Conservation (phyloP, 2,329 filamentous ascomycete genomes). For the Elsinoe batatas region DNA sequence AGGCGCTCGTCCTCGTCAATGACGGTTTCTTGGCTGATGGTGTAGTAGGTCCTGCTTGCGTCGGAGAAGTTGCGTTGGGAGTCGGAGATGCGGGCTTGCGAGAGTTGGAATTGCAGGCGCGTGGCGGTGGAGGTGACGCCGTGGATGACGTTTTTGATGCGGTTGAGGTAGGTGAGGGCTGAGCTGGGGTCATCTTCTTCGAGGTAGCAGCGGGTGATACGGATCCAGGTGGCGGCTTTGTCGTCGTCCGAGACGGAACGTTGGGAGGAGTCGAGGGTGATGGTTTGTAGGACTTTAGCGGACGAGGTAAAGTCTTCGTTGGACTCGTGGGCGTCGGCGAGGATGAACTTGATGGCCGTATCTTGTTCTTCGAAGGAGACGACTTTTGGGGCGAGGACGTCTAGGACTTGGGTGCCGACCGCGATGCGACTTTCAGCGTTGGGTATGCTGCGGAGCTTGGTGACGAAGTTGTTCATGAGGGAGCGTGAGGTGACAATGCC, state of each 20-base stretch:
- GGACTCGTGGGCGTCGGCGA: constrained; percentile 73
- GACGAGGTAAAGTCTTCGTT: constrained; percentile 73
- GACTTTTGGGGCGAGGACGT: constrained; percentile 54
- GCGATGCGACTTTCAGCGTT: constrained; percentile 60
- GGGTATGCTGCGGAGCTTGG: constrained; percentile 50
- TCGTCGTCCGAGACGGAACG: constrained; percentile 72
- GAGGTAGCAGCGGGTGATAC: constrained; percentile 86
- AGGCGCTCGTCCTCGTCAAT: constrained; percentile 83
- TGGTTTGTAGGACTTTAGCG: constrained; percentile 67
- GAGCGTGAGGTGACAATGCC: constrained; percentile 67
- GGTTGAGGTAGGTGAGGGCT: constrained; percentile 83
- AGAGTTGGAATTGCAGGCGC: constrained; percentile 77
- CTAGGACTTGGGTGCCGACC: constrained; percentile 61
- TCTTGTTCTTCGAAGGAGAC: constrained; percentile 78
- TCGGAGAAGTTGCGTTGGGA: constrained; percentile 81
- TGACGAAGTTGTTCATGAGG: constrained; percentile 58
- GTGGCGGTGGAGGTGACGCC: constrained; percentile 63
- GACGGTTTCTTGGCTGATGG: constrained; percentile 64
- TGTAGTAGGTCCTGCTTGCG: constrained; percentile 79
- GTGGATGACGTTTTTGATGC: constrained; percentile 86
- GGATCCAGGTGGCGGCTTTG: constrained; percentile 79
- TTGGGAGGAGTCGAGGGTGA: constrained; percentile 82
- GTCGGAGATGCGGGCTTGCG: constrained; percentile 86
- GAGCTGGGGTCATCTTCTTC: constrained; percentile 84
- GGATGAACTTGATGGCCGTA: constrained; percentile 64